phyloP scores from a whole-genome alignment of 768 basidiomycete species.

The Paxillus involutus region DNA sequence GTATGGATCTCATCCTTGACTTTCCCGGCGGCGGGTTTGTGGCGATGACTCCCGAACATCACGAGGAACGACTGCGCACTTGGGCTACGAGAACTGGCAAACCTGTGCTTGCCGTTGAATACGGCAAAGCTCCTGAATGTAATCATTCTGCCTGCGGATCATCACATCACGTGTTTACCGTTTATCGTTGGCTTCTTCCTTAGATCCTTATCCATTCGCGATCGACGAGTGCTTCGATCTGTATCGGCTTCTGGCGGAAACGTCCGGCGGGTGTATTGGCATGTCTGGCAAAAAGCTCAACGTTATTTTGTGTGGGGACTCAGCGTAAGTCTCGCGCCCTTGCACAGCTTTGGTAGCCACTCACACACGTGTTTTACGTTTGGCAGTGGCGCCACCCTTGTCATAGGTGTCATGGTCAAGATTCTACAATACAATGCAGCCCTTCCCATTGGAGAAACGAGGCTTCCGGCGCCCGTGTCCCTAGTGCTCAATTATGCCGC shows the following conservation, averaged over 20 bases:
- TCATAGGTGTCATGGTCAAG: slow-evolving; percentile 80
- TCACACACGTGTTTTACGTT: slow-evolving; percentile 12
- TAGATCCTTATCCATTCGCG: slow-evolving; percentile 96
- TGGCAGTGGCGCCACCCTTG: slow-evolving; percentile 83
- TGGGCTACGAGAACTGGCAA: slow-evolving; percentile 83
- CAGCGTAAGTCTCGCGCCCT: slow-evolving; percentile 70
- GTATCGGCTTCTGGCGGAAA: slow-evolving; percentile 79
- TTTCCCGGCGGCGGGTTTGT: slow-evolving; percentile 97
- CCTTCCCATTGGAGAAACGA: slow-evolving; percentile 30
- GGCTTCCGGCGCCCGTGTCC: slow-evolving; percentile 72
- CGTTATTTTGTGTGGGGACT: slow-evolving; percentile 86
- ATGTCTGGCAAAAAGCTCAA: slow-evolving; percentile 83
- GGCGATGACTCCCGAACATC: slow-evolving; percentile 94
- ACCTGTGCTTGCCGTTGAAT: slow-evolving; percentile 85
- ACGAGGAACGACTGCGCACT: slow-evolving; percentile 86
- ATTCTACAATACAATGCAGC: slow-evolving; percentile 64
- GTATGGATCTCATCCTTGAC: slow-evolving; percentile 86
- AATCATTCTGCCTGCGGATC: slow-evolving; percentile 22
- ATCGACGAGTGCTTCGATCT: slow-evolving; percentile 94
- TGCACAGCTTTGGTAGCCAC: slow-evolving; percentile 1
- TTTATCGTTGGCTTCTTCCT: slow-evolving; percentile 3
- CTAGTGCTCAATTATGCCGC: slow-evolving; percentile 89
- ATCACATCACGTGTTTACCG: slow-evolving; percentile 2
- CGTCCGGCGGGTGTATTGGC: slow-evolving; percentile 77
- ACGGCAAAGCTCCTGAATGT: slow-evolving; percentile 98